Evolutionary conservation across 2,329 filamentous ascomycete genomes (phyloP), one percentile per base, ranked within the genome.

Genomic region (Hyphodiscus sp.): DNA sequence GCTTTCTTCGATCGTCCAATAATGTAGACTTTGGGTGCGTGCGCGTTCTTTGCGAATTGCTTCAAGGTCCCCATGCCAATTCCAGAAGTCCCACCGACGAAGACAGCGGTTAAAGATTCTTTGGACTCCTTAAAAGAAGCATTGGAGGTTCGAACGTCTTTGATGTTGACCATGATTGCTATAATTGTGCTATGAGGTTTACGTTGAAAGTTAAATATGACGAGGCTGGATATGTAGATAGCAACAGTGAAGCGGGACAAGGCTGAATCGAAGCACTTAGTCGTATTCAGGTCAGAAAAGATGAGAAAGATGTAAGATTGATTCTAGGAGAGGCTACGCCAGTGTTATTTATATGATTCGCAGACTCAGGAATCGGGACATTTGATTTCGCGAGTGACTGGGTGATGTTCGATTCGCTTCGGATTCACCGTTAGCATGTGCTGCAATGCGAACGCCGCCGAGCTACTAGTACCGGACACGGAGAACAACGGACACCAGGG

Each of bases 51-150:
- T 11, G 71, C 70, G 42, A 81, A 75, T 20, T 71, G 64, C 49
- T 73, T 75, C 16, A 80, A 64, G 0, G 76, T 73, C 13, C 70
- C 65, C 55, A 76, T 69, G 8, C 78, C 78, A 44, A 82, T 79
- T n/a, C 79, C 79, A 41, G 72, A 73, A 3, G 78, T 82, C 26
- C 73, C 79, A 33, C 79, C 77, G 3, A 78, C 73, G 52, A 81
- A 80, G 23, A 79, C 71, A 45, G 73, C 75, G 9, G 77, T 72
- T 6, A 77, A 67, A 13, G 66, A 49, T 2, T 20, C 61, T 58
- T 41, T 67, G 51, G 50, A 56, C 45, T 19, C 55, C 41, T 60
- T 63, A 58, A 72, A 68, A n/a, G 60, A 58, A 8, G 58, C 60
- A 57, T 75, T 75, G 8, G 73, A 74, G 11, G 63, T 58, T n/a